Base-by-base conservation (phyloP, 495 filamentous ascomycete species). In the Neurospora sp. region DNA sequence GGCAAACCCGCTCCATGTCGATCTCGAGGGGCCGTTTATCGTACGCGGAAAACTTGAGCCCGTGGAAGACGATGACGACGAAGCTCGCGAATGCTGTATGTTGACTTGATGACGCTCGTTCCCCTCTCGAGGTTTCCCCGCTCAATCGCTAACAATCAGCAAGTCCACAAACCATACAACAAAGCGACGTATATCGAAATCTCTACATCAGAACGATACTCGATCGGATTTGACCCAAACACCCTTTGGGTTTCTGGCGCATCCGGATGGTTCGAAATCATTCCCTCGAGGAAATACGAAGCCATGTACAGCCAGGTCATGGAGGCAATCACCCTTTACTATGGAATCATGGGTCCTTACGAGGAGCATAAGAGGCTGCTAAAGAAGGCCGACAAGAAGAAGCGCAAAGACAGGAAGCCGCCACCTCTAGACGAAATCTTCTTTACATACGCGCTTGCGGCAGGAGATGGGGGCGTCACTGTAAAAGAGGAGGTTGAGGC, bases 181-280 rank as follows among this genome's bases (percentile, higher is more conserved):
- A 84, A 70, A 20, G 70, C 83, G 10, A 86, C 87, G 41, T 83
- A 86, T 73, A 88, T 95, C 75, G 88, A 92, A 72, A 87, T 94
- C 68, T 81, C 84, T 42, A 83, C 87, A 68, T 89, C 92, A 0
- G 84, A 83, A 10, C 83, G 86, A 10, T 96, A 90, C 81, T 89
- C 93, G 0, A 92, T 93, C 77, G 91, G 91, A 22, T 86, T 91
- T 69, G 88, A 86, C 69, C 85, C 85, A 12, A 86, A 90, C 75
- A 85, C 88, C 27, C 84, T 94, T 68, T 97, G 93, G 93, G 91
- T 92, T 40, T 88, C 89, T 41, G 93, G 93, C 68, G 81, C 84
- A 73, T 88, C 91, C n/a, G 93, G 92, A 71, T 95, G 92, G 92
- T 95, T 89, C 80, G 87, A 90, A 78, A 88, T 96, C 37, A 81